A percentile compares a stretch with the other conserved stretches of the same genome.
phyloP scores from a whole-genome alignment of 1,139 yeast genomes.

The Yamadazyma aaseri region DNA sequence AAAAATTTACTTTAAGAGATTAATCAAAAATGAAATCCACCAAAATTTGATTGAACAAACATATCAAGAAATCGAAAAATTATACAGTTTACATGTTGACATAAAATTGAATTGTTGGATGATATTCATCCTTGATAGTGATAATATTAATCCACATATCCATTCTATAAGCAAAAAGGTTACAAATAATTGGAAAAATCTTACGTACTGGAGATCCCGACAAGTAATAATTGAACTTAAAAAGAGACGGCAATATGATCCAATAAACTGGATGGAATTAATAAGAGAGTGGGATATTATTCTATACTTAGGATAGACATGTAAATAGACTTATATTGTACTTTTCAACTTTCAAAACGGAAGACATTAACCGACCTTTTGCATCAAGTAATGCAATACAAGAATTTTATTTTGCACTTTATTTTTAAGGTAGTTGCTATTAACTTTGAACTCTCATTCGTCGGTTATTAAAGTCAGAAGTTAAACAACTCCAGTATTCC shows the following conservation, averaged over 20 bases:
- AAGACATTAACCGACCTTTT: too few species aligned
- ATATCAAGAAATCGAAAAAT: neutral
- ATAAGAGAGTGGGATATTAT: conserved; percentile 54
- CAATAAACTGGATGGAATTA: conserved; percentile 52
- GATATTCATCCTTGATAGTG: conserved; percentile 3
- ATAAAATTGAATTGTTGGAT: conserved; percentile 4
- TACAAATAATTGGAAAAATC: conserved; percentile 13
- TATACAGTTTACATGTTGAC: neutral
- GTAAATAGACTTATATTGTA: too few species aligned
- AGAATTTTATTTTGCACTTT: too few species aligned
- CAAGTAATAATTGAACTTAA: conserved; percentile 55
- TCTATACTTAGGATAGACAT: conserved; percentile 38
- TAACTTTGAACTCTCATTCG: too few species aligned
- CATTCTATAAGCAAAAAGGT: neutral
- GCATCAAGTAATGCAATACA: too few species aligned
- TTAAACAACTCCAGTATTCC: too few species aligned
- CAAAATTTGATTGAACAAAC: conserved; percentile 19
- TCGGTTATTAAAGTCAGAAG: too few species aligned
- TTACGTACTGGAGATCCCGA: conserved; percentile 54
- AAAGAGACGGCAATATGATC: conserved; percentile 44
- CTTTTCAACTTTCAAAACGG: too few species aligned
- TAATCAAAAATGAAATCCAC: conserved; percentile 39
- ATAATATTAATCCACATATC: conserved; percentile 7
- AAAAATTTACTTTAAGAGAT: conserved; percentile 42
- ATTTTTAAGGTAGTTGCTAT: too few species aligned